Base-by-base conservation (phyloP, 1,284 basidiomycete genomes). In the Rhodotorula mucilaginosa region DNA sequence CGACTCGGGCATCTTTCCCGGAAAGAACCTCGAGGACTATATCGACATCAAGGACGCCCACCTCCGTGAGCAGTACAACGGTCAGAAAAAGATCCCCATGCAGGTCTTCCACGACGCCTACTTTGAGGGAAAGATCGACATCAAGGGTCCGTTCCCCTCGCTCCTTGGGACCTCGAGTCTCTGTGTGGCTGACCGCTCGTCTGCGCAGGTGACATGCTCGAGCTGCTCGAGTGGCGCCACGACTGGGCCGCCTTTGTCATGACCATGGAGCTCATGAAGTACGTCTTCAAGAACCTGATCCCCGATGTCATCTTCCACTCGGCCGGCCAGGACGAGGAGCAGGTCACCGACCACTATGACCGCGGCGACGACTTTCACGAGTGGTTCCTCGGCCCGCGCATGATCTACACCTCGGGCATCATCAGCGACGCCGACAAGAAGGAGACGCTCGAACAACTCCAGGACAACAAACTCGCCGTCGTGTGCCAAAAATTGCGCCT, bases 81-180 rank as follows among this genome's bases (percentile, higher is more conserved):
- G 87, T 77, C 88, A 87, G 51, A 81, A 78, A 81, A 98, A 97
- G 84, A 97, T 99, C 75, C 95, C 95, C 62, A 97, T 97, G 89
- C 94, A 99, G 83, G 83, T 91, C 76, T 97, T 97, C 86, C 90
- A 99, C 81, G 97, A 99, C 84, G 92, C 93, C 74, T 99, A 92
- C 84, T 98, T 99, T 83, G 94, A 96, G 72, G 90, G 90, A 74
- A 97, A 97, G 84, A 88, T 96, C 74, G 93, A 98, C 74, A 90
- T 98, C 81, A 98, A 97, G 73, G 93, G 93, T 89, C 64, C 54
- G 84, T 34, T 34, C 34, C 34, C 34, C 34, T 34, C 34, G 34
- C 34, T 34, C 34, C 34, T 34, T 34, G 34, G 34, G 5, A 34
- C 34, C 34, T 34, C 34, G 34, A 34, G 34, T 34, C 34, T 34